Conservation (phyloP, 1,284 basidiomycete genomes). For the Rhodotorula sp. region DNA sequence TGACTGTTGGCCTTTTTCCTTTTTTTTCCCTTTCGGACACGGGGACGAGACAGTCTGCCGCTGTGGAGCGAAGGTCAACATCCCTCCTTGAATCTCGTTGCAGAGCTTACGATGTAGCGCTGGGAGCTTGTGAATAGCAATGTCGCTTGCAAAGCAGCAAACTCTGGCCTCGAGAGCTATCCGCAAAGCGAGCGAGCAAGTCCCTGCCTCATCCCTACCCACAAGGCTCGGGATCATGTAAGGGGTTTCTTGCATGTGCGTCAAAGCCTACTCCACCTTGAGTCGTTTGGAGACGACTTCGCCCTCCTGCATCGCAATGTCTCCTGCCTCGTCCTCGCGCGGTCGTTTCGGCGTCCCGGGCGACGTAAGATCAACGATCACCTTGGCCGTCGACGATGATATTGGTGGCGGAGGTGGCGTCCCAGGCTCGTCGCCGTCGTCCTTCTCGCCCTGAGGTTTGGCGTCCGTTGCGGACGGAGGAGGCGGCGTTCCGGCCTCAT, state of each 20-base stretch:
- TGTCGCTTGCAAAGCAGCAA: too few species aligned
- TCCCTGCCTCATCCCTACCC: too few species aligned
- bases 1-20: not conserved
- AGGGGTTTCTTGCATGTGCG: too few species aligned
- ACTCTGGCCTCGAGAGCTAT: too few species aligned
- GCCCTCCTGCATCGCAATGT: constrained; percentile 16
- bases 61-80: not conserved
- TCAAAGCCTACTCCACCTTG: constrained; percentile 1
- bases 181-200: too few species aligned
- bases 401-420: constrained; percentile 2
- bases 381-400: not conserved
- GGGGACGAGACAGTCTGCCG: not conserved
- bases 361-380: not conserved
- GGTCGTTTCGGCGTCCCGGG: constrained; percentile 30
- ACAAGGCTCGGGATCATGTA: too few species aligned
- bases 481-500: not conserved
- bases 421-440: constrained; percentile 6
- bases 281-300: constrained; percentile 7
- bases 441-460: not conserved
- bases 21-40: not conserved
- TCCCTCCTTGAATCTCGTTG: not conserved
- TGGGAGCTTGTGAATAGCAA: too few species aligned
- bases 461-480: not conserved
- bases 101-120: too few species aligned
- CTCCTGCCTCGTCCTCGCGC: constrained; percentile 10